These are phyloP conservation scores for Phalaenopsis hybrid DNA, from an alignment of 116 monocot genomes.

Conservation along the genomic window DNA sequence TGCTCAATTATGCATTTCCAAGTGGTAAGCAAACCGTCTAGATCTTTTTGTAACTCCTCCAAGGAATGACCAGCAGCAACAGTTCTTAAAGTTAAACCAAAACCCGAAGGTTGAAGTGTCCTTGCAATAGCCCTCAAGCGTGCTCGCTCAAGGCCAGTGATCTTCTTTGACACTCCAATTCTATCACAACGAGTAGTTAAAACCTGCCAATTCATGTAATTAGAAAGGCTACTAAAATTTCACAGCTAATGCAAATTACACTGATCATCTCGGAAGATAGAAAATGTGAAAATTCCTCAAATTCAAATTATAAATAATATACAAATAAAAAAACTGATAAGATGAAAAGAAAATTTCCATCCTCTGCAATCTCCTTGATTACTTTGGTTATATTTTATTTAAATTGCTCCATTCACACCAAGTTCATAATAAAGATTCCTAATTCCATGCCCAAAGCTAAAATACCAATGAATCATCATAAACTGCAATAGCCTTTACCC, in stretches of 20 bases:
- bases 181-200: slow-evolving; percentile 55
- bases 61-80: slow-evolving; percentile 81
- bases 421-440: not conserved
- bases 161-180: slow-evolving; percentile 93
- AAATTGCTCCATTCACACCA: not conserved
- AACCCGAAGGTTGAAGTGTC: slow-evolving; percentile 60
- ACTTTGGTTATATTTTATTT: not conserved
- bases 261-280: not conserved
- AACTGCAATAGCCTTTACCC: not conserved
- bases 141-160: slow-evolving; percentile 67
- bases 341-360: not conserved
- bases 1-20: slow-evolving; percentile 87
- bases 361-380: not conserved
- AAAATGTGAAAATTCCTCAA: not conserved
- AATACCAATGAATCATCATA: not conserved
- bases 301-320: not conserved
- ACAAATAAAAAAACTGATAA: not conserved
- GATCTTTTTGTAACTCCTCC: slow-evolving; percentile 90
- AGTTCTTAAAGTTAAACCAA: slow-evolving; percentile 86
- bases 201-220: slow-evolving; percentile 44
- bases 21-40: slow-evolving; percentile 64
- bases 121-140: slow-evolving; percentile 78
- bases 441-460: not conserved
- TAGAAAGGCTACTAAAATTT: not conserved
- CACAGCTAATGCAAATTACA: not conserved